Evolutionary conservation across 2,329 filamentous ascomycete genomes (phyloP).

Genomic region (Alternaria rosae): DNA sequence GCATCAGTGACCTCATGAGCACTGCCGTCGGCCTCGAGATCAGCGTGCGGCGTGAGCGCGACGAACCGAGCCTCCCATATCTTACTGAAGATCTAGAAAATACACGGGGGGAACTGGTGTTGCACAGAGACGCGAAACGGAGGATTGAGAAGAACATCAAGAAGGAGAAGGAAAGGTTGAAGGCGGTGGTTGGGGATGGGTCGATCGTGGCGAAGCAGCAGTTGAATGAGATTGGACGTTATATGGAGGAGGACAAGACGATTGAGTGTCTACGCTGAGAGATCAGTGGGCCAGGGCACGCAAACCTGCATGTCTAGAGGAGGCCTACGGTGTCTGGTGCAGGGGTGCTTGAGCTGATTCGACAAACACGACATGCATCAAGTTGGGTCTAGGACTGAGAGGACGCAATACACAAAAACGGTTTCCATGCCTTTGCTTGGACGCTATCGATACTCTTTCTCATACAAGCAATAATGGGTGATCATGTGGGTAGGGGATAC

Average conservation of each 20-base stretch:
- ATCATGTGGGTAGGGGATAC: neutral
- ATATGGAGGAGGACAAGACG: neutral
- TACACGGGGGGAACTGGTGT: neutral
- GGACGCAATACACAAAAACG: neutral
- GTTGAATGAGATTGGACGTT: neutral
- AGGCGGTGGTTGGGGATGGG: neutral
- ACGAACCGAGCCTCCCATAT: neutral
- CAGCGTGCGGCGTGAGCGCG: conserved; percentile 5
- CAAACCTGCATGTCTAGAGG: neutral
- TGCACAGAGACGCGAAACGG: neutral
- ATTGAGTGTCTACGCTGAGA: conserved; percentile 1
- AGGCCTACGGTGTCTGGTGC: neutral
- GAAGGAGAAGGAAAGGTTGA: conserved; percentile 1
- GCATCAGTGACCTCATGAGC: conserved; percentile 3
- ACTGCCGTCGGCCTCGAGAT: neutral
- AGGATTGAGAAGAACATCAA: neutral
- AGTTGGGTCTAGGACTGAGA: neutral
- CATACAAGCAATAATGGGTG: neutral
- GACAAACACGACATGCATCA: neutral
- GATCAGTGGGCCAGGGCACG: neutral
- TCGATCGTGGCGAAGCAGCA: neutral
- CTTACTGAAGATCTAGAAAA: neutral
- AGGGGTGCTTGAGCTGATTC: neutral
- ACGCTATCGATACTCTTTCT: neutral
- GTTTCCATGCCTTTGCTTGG: neutral